A percentile compares a stretch with the other conserved stretches of the same genome.
Conservation (phyloP, 2,329 filamentous ascomycete genomes). For the Hypoxylon sp. region DNA sequence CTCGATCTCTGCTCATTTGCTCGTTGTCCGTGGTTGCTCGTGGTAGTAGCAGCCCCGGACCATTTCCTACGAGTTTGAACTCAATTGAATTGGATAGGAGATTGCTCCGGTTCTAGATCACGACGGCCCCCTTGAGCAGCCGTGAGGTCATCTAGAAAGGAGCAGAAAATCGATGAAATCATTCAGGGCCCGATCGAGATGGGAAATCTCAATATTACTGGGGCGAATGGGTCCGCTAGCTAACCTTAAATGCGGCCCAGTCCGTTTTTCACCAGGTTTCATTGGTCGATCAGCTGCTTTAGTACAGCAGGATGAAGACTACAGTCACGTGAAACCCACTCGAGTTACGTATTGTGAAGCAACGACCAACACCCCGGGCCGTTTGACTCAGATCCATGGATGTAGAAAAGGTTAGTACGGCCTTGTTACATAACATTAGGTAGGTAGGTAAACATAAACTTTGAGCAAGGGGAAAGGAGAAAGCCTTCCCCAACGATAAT, state of each 20-base stretch:
- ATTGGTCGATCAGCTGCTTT: too few relatives aligned
- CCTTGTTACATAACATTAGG: too few relatives aligned
- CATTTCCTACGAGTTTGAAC: conserved; percentile 11
- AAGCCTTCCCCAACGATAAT: too few relatives aligned
- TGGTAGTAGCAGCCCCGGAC: conserved; percentile 4
- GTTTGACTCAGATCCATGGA: too few relatives aligned
- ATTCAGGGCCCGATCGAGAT: conserved; percentile 44
- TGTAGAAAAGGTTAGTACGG: too few relatives aligned
- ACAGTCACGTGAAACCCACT: too few relatives aligned
- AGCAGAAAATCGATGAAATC: conserved; percentile 47
- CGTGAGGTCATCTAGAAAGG: conserved; percentile 39
- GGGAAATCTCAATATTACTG: conserved; percentile 11
- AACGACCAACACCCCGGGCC: too few relatives aligned
- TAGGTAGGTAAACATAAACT: too few relatives aligned
- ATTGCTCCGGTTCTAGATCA: conserved; percentile 14
- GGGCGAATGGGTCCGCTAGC: conserved; percentile 16
- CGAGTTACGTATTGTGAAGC: too few relatives aligned
- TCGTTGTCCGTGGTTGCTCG: neutral
- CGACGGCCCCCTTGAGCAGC: neutral
- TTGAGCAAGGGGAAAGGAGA: too few relatives aligned
- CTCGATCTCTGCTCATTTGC: conserved; percentile 1
- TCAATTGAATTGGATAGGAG: conserved; percentile 1
- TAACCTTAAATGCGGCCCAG: conserved; percentile 13
- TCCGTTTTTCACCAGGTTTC: too few relatives aligned
- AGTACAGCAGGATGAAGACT: too few relatives aligned